Percentiles rank a stretch among this genome's conserved stretches.
phyloP scores from a whole-genome alignment of 1,139 yeast genomes.

The Yamadazyma buinensis region DNA sequence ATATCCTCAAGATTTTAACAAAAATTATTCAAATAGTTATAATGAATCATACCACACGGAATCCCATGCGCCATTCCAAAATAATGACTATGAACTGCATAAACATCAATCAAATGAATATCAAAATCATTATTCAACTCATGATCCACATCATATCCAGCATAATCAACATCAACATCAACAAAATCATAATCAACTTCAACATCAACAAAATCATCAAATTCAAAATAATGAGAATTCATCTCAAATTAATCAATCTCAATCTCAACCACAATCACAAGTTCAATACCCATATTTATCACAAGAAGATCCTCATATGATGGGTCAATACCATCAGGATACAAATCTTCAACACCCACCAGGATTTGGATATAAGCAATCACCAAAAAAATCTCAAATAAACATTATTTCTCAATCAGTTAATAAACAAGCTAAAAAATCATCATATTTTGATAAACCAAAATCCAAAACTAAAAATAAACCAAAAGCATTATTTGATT shows the following conservation, averaged over 20 bases:
- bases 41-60: too few species aligned
- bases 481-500: slow-evolving; percentile 7
- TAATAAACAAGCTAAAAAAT: not conserved
- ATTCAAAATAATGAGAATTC: not conserved
- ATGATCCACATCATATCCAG: too few species aligned
- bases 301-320: not conserved
- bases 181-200: not conserved
- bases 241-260: not conserved
- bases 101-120: too few species aligned
- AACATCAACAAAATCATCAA: not conserved
- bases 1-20: not conserved
- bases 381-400: too few species aligned
- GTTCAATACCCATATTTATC: too few species aligned
- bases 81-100: too few species aligned
- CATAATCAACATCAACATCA: not conserved
- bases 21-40: not conserved
- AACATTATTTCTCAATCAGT: too few species aligned
- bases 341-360: too few species aligned
- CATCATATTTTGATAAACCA: not conserved
- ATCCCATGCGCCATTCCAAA: too few species aligned
- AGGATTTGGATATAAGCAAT: too few species aligned
- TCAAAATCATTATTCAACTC: not conserved
- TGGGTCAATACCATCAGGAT: not conserved
- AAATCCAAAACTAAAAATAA: not conserved
- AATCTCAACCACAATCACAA: not conserved